Evolutionary conservation across 2,329 filamentous ascomycete genomes (phyloP), one percentile per base, ranked within the genome.

Genomic region (Emergomyces pasteurianus): DNA sequence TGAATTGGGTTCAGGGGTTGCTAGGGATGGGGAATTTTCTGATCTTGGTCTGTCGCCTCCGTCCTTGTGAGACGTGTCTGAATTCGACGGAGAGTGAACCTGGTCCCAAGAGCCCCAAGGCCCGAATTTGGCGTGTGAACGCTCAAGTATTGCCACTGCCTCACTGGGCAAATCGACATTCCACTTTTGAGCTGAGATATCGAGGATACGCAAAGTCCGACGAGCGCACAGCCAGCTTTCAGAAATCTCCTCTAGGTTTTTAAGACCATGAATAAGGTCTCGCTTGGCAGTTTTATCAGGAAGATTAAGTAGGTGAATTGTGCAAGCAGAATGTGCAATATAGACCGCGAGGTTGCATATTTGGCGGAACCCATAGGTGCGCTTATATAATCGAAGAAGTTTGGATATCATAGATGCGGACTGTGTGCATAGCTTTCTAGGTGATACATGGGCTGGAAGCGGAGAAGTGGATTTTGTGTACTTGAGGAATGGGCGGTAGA

Each of bases 271-370:
- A 4, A 89, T 87, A 49, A 99, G 89, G 72, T 97, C 92, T 67
- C 92, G 81, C 68, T 85, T 87, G 4, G 94, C 90, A 36, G 89
- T 94, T 76, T 94, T 96, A 67, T 96, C 92, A 0, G 92, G 92
- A 1, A 97, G 79, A 66, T 96, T 96, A 42, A 99, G 84, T 23
- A 99, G 78, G 69, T 97, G 94, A 46, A 97, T 95, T 0, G 91
- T 96, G 71, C 91, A 96, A 36, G 94, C 92, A 4, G 90, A 94
- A 72, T 97, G 92, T 0, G 89, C 82, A 75, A 97, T 96, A 73
- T 99, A 99, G 0, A 97, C 91, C 2, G 89, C 92, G 67, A 97
- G 90, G 69, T 97, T 97, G 76, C 90, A 95, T 40, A 99, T 96
- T 71, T 97, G 92, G 4, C 90, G 86, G 14, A 97, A 77, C 10